Base-by-base conservation (phyloP, 495 filamentous ascomycete species). In the Pseudevernia furfuracea region DNA sequence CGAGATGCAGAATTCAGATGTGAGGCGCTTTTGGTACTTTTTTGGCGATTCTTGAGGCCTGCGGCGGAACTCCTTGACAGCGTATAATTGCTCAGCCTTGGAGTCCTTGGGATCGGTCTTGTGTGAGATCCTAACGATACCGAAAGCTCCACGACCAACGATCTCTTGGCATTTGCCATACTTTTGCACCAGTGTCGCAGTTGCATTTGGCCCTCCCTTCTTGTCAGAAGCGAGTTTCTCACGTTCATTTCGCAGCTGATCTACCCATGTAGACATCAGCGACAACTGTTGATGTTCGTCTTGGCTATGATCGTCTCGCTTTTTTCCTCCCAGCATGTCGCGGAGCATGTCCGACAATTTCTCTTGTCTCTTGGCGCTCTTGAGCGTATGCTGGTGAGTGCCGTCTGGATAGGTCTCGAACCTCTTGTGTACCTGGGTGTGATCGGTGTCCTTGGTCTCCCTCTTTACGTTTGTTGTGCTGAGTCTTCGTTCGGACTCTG, bases 81-180 rank as follows among this genome's bases (percentile, higher is more conserved):
- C 94, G 71, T 92, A 99, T 15, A 97, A 82, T 77, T 94, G 94
- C 75, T 97, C 95, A 52, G 82, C 79, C 62, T 83, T 85, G 37
- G 87, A 88, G 72, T 92, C 91, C 62, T 79, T 83, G 17, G 91
- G 89, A 63, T 93, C 84, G 46, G 90, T 84, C 75, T 97, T 97
- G 80, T 99, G 94, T n/a, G 94, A 96, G 73, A 97, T 96, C 43
- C 95, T 85, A 65, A 99, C 95, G 60, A 99, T 92, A 49, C 94
- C 94, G 71, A 99, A 99, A 49, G 94, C 94, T 53, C 94, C 94
- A 53, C 92, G 91, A n/a, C 94, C 94, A 25, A 97, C 90, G 58
- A 99, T 86, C 76, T 97, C 95, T 74, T 97, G 94, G 74, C 94
- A 97, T 79, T 97, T 97, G 66, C 94, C 94, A 72, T 99, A 99